A percentile compares a stretch with the other conserved stretches of the same genome.
These are phyloP conservation scores for Canavalia ensiformis DNA, from an alignment of 306 rosid genomes.

Conservation along the genomic window DNA sequence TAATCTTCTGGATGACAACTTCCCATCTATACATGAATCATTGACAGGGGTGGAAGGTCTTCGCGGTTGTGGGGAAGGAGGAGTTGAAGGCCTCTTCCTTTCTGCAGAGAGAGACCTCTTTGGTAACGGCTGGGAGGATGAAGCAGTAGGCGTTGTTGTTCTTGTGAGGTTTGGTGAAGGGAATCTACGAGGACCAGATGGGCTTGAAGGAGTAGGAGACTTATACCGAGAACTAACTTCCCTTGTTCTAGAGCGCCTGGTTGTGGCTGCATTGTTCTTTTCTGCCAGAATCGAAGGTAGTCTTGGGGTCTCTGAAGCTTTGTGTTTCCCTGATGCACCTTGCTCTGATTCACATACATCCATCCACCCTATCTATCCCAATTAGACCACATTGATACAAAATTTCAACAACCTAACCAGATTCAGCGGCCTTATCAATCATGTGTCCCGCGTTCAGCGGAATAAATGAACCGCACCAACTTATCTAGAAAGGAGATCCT, in stretches of 20 bases:
- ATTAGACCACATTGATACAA: slow-evolving; percentile 70
- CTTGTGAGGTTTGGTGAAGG: slow-evolving; percentile 77
- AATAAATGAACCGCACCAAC: slow-evolving; percentile 45
- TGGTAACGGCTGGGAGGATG: slow-evolving; percentile 58
- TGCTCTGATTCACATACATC: slow-evolving; percentile 75
- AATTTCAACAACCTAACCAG: slow-evolving; percentile 46
- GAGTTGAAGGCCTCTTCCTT: slow-evolving; percentile 82
- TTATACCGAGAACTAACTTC: slow-evolving; percentile 76
- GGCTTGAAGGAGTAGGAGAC: slow-evolving; percentile 63
- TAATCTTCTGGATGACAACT: slow-evolving; percentile 54
- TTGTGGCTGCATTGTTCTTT: slow-evolving; percentile 73
- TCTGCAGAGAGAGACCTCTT: slow-evolving; percentile 77
- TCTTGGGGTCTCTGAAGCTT: slow-evolving; percentile 61
- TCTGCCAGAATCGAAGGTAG: slow-evolving; percentile 71
- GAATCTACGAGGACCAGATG: slow-evolving; percentile 60
- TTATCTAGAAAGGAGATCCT: slow-evolving; percentile 58
- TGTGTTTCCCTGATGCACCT: slow-evolving; percentile 60
- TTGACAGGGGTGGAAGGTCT: slow-evolving; percentile 73
- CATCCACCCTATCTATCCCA: slow-evolving; percentile 78
- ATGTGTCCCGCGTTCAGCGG: slow-evolving; percentile 54
- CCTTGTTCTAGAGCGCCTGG: slow-evolving; percentile 63
- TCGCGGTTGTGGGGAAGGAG: slow-evolving; percentile 72
- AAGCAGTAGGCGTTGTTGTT: slow-evolving; percentile 51
- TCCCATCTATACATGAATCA: slow-evolving; percentile 65
- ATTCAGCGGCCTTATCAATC: slow-evolving; percentile 53